Base-by-base conservation (phyloP, 768 basidiomycete genomes). In the Boletus tylopilopsis region DNA sequence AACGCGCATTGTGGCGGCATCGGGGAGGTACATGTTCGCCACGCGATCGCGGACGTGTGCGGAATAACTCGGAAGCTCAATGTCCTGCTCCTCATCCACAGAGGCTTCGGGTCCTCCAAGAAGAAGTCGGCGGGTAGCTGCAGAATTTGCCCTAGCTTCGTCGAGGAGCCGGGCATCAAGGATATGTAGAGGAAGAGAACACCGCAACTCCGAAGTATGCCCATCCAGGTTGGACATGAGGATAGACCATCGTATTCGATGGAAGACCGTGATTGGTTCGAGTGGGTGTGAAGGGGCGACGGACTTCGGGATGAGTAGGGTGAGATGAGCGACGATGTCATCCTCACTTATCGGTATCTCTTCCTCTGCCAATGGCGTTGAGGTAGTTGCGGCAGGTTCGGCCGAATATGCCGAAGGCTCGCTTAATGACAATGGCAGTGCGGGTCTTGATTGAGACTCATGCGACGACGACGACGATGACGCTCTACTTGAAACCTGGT, bases 151-250 rank as follows among this genome's bases (percentile, higher is more conserved):
- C 30, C 84, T 76, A 1, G 91, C 87, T 64, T 96, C 94, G 13
- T 84, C 76, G 15, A 89, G 74, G 1, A 95, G 71, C 12, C 79
- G 74, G 50, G 78, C 64, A 56, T 94, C 85, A 21, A 97, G 84
- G 41, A 98, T 76, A 61, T 90, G 82, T 29, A 98, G 69, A 0
- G 95, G 95, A 6, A 97, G 76, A 2, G 93, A 93, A 67, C 95
- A 97, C 15, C 94, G 84, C n/a, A 98, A 76, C 67, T 97, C 93
- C 9, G 92, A 94, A 3, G 84, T 85, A 64, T 97, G 95, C 0
- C 94, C 94, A 63, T 97, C 95, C 7, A 76, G 75, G 64, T 97
- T 98, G 54, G 76, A 76, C 61, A 94, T 86, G 45, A 84, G 72
- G 53, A 91, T 86, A 15, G 66, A 79, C 89, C 89, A 90, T 33